Evolutionary conservation across 192 early-diverging fungal genomes (phyloP).

Genomic region (Umbelopsis vinacea): DNA sequence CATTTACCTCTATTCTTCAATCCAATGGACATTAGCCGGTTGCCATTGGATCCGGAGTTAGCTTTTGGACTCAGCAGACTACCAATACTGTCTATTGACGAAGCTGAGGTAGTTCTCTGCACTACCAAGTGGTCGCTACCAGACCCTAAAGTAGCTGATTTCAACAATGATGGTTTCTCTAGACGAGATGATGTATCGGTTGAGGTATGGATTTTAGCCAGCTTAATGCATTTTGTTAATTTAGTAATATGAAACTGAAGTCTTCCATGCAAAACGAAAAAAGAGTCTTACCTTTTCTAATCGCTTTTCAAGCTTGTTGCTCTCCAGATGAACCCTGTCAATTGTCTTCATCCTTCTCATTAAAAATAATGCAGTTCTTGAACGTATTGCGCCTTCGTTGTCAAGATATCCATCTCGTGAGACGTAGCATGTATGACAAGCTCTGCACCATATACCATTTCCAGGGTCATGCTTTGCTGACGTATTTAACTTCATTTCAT

Average conservation of each 20-base stretch:
- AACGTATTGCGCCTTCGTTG: slow-evolving; percentile 51
- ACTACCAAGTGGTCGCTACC: neutral
- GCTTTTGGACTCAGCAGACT: slow-evolving; percentile 31
- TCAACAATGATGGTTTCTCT: slow-evolving; percentile 5
- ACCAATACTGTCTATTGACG: slow-evolving; percentile 36
- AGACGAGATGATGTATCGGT: slow-evolving; percentile 12
- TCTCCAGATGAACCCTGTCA: slow-evolving; percentile 66
- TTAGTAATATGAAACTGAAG: neutral
- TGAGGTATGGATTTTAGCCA: slow-evolving; percentile 35
- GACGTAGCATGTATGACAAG: slow-evolving; percentile 60
- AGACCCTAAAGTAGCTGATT: neutral
- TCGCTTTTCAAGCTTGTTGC: slow-evolving; percentile 74
- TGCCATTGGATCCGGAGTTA: slow-evolving; percentile 19
- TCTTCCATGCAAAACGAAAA: neutral
- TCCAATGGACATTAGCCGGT: slow-evolving; percentile 37
- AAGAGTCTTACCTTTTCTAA: slow-evolving; percentile 63
- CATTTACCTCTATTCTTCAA: slow-evolving; percentile 36
- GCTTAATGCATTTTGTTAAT: neutral
- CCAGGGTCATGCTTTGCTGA: slow-evolving; percentile 62
- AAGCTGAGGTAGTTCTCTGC: slow-evolving; percentile 29
- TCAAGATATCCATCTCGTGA: slow-evolving; percentile 47
- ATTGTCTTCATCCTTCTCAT: slow-evolving; percentile 55
- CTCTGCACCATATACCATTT: slow-evolving; percentile 60
- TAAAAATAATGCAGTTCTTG: slow-evolving; percentile 54
- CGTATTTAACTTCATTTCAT: slow-evolving; percentile 59